Conservation (phyloP, 176 grass and related monocot species). For the Guadua angustifolia region DNA sequence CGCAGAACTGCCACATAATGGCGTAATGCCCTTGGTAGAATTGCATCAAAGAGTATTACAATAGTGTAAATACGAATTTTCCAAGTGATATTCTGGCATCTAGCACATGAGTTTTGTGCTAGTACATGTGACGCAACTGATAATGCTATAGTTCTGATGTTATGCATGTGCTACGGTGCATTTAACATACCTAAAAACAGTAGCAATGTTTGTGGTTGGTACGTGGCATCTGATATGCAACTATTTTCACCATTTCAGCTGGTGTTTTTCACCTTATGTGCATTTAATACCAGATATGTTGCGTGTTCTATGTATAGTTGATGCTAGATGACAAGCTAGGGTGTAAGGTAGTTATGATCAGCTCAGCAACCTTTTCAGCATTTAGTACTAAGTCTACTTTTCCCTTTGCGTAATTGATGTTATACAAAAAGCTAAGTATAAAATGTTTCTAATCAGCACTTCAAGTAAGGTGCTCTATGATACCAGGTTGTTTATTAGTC, state of each 20-base stretch:
- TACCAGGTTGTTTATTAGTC: not conserved
- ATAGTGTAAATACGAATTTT: not conserved
- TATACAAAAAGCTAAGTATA: not conserved
- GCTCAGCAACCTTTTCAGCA: not conserved
- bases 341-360: not conserved
- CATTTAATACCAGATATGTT: not conserved
- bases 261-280: not conserved
- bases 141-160: not conserved
- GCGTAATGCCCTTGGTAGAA: not conserved
- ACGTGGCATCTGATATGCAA: not conserved
- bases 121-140: not conserved
- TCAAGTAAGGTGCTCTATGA: not conserved
- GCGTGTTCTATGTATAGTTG: not conserved
- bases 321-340: not conserved
- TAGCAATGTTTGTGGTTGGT: not conserved
- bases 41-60: conserved; percentile 11
- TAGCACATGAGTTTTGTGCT: not conserved
- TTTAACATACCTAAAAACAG: conserved; percentile 13
- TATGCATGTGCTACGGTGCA: not conserved
- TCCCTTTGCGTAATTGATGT: not conserved
- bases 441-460: not conserved
- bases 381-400: not conserved
- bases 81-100: not conserved
- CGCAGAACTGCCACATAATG: not conserved
- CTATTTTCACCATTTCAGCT: not conserved